Conservation (phyloP, 805 yeast species). For the Isabelozyma pseudorhagii region DNA sequence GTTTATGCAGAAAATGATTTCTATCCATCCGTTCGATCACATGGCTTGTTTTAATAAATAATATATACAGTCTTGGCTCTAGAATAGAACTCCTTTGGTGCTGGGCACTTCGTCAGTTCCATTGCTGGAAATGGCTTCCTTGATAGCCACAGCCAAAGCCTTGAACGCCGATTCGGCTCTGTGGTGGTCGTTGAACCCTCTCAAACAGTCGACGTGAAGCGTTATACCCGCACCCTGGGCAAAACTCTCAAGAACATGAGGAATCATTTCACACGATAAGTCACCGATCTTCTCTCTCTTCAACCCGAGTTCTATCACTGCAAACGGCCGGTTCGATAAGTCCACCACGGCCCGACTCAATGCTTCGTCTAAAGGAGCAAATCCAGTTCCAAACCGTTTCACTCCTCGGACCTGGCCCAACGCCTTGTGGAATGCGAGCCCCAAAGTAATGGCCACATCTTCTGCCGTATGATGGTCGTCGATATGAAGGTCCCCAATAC, state of each 20-base stretch:
- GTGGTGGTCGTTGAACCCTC: constrained; percentile 96
- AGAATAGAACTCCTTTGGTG: constrained; percentile 91
- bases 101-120: constrained; percentile 93
- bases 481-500: constrained; percentile 91
- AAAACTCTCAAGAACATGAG: constrained; percentile 93
- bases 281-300: constrained; percentile 93
- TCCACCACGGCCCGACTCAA: constrained; percentile 95
- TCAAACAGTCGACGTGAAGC: constrained; percentile 86
- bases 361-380: constrained; percentile 97
- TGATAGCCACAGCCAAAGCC: constrained; percentile 89
- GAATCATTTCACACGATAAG: constrained; percentile 92
- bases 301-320: constrained; percentile 84
- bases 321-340: constrained; percentile 87
- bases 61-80: constrained; percentile 1
- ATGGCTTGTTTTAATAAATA: neutral
- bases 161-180: constrained; percentile 95
- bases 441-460: constrained; percentile 91
- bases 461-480: constrained; percentile 98
- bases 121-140: constrained; percentile 76
- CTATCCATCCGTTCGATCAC: neutral
- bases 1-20: too few species aligned
- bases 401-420: constrained; percentile 88
- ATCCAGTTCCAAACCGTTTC: constrained; percentile 87
- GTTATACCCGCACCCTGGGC: constrained; percentile 91
- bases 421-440: constrained; percentile 85